Base-by-base conservation (phyloP, 768 basidiomycete species). In the Auricularia cornea region DNA sequence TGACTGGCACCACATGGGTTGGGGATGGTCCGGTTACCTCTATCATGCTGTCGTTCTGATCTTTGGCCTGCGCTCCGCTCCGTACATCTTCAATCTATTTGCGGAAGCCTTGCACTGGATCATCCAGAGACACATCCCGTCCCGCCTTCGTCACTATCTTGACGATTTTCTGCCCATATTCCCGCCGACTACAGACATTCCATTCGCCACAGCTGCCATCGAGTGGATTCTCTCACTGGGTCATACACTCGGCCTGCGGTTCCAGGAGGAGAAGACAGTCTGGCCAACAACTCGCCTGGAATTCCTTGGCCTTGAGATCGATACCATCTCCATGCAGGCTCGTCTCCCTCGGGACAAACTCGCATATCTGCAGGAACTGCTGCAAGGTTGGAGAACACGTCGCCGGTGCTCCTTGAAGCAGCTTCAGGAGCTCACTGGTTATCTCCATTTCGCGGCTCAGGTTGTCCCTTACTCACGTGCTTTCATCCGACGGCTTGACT, bases 91-190 rank as follows among this genome's bases (percentile, higher is more conserved):
- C 68, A 76, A 78, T 62, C 70, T 78, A 1, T 77, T 77, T 61
- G 70, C 76, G 0, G 74, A 78, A 63, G 77, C 71, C 10, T 68
- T 77, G 11, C 77, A 78, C 62, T 79, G 76, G 77, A 77, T 78
- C 60, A 72, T 77, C n/a, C 63, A 69, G 18, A 68, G 70, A 12
- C 72, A 78, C 61, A 70, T 78, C 57, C 75, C 73, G 0, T 68
- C 72, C 0, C 8, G 6, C 6, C 61, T 77, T 1, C 68, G 68
- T 6, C 76, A 78, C 51, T 77, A 75, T 60, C 68, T 78, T 1
- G 72, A 78, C 48, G 72, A 78, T 48, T 78, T 77, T 61, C 70
- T 77, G 28, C 63, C 57, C 61, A 35, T 48, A 33, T 41, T 38
- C 64, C 62, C 18, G 48, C 35, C 30, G 35, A 30, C 41, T 23